These are phyloP conservation scores for Stachybotrys elegans DNA, from an alignment of 2,329 filamentous ascomycete genomes.

Conservation along the genomic window DNA sequence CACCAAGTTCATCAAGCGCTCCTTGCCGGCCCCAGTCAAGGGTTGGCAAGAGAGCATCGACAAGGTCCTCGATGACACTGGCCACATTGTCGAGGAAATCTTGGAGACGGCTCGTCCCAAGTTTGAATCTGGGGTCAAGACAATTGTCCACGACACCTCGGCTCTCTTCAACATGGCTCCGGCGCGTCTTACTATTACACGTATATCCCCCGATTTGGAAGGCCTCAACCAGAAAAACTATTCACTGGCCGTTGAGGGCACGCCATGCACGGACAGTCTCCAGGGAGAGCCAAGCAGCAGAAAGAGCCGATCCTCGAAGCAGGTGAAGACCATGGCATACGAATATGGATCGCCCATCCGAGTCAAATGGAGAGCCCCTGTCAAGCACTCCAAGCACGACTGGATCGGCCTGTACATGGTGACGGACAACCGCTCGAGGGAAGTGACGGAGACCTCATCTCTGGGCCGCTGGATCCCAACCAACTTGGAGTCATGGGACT, in stretches of 20 bases:
- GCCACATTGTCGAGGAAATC: constrained; percentile 87
- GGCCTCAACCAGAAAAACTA: constrained; percentile 79
- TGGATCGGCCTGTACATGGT: constrained; percentile 98
- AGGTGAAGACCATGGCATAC: constrained; percentile 71
- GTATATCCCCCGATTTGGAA: constrained; percentile 72
- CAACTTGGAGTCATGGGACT: constrained; percentile 71
- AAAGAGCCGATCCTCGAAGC: constrained; percentile 64
- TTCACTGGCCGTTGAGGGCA: constrained; percentile 67
- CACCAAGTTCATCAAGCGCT: constrained; percentile 83
- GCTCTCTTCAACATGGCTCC: constrained; percentile 87
- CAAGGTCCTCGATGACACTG: constrained; percentile 77
- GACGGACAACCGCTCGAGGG: constrained; percentile 83
- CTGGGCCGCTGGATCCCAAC: constrained; percentile 87
- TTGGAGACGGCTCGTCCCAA: constrained; percentile 81
- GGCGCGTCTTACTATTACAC: constrained; percentile 76
- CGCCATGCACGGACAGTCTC: constrained; percentile 43
- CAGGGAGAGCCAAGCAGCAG: constrained; percentile 59
- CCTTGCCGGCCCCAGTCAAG: constrained; percentile 76
- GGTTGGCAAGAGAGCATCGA: constrained; percentile 84
- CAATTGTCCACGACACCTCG: constrained; percentile 81
- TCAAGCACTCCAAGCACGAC: constrained; percentile 82
- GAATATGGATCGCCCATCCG: constrained; percentile 88
- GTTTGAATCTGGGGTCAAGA: constrained; percentile 78
- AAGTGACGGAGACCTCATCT: constrained; percentile 77
- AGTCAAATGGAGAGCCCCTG: constrained; percentile 85